Evolutionary conservation across 202 grass and related monocot species (phyloP), one percentile per base, ranked within the genome.

Genomic region (Setaria italica): DNA sequence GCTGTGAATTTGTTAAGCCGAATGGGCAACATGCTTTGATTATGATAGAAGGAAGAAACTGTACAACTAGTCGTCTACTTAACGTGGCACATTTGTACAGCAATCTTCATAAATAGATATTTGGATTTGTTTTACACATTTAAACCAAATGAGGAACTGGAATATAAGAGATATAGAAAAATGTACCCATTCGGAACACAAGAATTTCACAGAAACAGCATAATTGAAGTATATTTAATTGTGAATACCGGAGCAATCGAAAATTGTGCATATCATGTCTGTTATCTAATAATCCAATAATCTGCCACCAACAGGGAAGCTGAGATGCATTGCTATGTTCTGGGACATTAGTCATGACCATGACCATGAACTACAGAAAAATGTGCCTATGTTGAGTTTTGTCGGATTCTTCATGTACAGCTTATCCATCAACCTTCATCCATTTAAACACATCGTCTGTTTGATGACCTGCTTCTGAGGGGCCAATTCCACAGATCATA

Each of bases 251-350:
- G 16, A 42, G 32, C 43, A 42, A 34, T 33, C 47, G 15, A 25
- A 25, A 33, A 62, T 42, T 78, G 65, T 72, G 46, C 7, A 87
- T 25, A 56, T 3, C 30, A 49, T 79, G 50, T 65, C 68, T 66
- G 59, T 74, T 53, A 64, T 57, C 41, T 25, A 64, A 41, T 67
- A 86, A 41, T 82, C 25, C 13, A 66, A 86, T 82, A 86, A 48
- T 83, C 42, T 74, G 74, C 12, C 60, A 53, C 21, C 50, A 49
- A 59, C 41, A 66, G 66, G 25, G 45, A 34, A 64, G 72, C 51
- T 74, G 0, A 54, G 72, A 77, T 69, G 51, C 67, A 80, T 60
- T 11, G 10, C 13, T 74, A 32, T 86, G 42, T 67, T 49, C 80
- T 77, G 20, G 72, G 57, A 50, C 47, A 66, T 20, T 62, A 67